phyloP scores from a whole-genome alignment of 78 protist species.

The Chrysochromulina parva region DNA sequence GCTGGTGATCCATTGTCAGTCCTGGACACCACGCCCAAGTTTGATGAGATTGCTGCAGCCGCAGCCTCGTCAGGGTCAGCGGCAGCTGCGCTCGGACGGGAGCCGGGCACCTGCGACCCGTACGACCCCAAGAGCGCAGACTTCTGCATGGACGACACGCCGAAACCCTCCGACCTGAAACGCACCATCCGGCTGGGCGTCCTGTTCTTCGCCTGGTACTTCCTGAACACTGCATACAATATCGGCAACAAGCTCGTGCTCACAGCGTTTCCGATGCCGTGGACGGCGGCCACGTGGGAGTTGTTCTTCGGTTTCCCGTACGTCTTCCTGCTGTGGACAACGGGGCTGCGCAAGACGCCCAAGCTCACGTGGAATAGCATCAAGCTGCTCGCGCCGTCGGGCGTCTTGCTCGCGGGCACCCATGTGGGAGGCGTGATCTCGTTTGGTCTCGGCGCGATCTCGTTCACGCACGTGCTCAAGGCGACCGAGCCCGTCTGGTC shows the following conservation, averaged over 20 bases:
- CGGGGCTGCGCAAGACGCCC: neutral
- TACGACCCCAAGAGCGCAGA: too few species aligned
- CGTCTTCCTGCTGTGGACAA: neutral
- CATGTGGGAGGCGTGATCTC: neutral
- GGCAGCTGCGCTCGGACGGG: too few species aligned
- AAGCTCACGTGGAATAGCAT: neutral
- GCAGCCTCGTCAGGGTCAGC: too few species aligned
- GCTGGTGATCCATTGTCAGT: too few species aligned
- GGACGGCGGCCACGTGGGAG: constrained; percentile 6
- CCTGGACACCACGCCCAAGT: too few species aligned
- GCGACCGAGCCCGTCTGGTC: constrained; percentile 37
- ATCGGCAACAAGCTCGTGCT: constrained; percentile 12
- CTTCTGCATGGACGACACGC: too few species aligned
- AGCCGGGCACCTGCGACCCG: too few species aligned
- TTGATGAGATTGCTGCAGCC: too few species aligned
- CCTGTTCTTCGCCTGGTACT: neutral
- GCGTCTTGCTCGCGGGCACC: neutral
- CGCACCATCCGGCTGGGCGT: too few species aligned
- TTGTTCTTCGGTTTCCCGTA: constrained; percentile 9
- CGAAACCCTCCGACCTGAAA: too few species aligned
- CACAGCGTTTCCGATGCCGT: constrained; percentile 28
- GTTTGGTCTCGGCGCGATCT: constrained; percentile 21
- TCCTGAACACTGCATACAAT: constrained; percentile 11
- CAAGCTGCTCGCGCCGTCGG: neutral
- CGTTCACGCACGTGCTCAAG: constrained; percentile 32